Percentiles rank a stretch among this genome's conserved stretches.
These are phyloP conservation scores for Glycine tomentella DNA, from an alignment of 306 rosid genomes.

Conservation along the genomic window DNA sequence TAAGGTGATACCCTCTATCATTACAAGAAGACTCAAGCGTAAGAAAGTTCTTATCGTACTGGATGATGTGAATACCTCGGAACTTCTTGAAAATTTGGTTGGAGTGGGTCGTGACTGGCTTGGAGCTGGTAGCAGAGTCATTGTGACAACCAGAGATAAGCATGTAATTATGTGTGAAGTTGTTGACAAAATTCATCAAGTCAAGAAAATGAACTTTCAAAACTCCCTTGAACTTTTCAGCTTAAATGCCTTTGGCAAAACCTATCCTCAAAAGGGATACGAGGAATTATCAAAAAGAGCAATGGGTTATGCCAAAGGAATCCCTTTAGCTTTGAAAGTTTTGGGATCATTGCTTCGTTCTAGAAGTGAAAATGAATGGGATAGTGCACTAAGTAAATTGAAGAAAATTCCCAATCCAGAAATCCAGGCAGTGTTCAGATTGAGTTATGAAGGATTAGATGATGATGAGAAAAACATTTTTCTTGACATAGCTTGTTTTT, in stretches of 20 bases:
- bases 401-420: not conserved
- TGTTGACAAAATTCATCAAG: slow-evolving; percentile 23
- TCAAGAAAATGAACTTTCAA: slow-evolving; percentile 21
- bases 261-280: not conserved
- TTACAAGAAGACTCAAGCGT: no score
- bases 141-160: no score
- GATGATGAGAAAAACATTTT: slow-evolving; percentile 8
- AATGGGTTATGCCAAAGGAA: slow-evolving; percentile 29
- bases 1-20: no score
- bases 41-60: no score
- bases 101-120: no score
- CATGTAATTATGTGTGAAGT: no score
- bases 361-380: slow-evolving; percentile 43
- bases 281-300: slow-evolving; percentile 23
- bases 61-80: no score
- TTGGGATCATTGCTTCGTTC: slow-evolving; percentile 42
- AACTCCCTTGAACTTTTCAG: slow-evolving; percentile 37
- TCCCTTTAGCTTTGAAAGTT: slow-evolving; percentile 43
- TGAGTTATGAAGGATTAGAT: slow-evolving; percentile 34
- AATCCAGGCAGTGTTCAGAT: slow-evolving; percentile 10
- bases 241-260: slow-evolving; percentile 39
- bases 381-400: slow-evolving; percentile 3
- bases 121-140: no score
- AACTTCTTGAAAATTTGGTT: no score
- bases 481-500: slow-evolving; percentile 32